These are phyloP conservation scores for Scheffersomyces segobiensis DNA, from an alignment of 1,139 yeast species.

Conservation along the genomic window DNA sequence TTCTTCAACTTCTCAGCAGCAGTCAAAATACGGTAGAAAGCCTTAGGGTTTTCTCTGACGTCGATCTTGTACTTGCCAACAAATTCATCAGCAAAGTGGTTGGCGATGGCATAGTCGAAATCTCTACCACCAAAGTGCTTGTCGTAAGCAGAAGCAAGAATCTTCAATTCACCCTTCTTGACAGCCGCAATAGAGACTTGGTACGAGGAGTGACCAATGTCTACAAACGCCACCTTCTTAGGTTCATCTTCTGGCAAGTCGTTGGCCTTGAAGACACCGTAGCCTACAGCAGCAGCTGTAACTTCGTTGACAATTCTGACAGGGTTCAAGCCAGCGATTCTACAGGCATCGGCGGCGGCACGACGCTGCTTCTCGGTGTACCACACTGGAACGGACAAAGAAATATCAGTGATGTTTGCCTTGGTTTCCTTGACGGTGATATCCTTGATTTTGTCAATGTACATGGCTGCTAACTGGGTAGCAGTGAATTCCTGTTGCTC, in stretches of 20 bases:
- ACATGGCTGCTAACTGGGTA: slow-evolving; percentile 93
- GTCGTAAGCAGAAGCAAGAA: slow-evolving; percentile 89
- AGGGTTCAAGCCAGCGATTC: slow-evolving; percentile 95
- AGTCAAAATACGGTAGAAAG: slow-evolving; percentile 86
- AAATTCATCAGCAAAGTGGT: slow-evolving; percentile 93
- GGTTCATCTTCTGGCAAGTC: slow-evolving; percentile 92
- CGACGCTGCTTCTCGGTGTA: slow-evolving; percentile 96
- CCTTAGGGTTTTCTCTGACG: slow-evolving; percentile 87
- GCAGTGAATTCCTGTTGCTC: slow-evolving; percentile 79
- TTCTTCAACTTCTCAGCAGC: slow-evolving; percentile 95
- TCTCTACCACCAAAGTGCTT: slow-evolving; percentile 99
- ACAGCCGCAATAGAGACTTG: slow-evolving; percentile 89
- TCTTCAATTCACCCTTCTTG: slow-evolving; percentile 94
- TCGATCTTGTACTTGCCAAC: slow-evolving; percentile 90
- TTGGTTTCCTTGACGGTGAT: slow-evolving; percentile 82
- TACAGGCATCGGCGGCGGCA: slow-evolving; percentile 93
- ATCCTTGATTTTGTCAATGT: slow-evolving; percentile 83
- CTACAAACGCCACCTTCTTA: slow-evolving; percentile 88
- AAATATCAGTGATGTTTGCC: slow-evolving; percentile 79
- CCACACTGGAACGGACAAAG: slow-evolving; percentile 96
- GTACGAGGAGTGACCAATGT: slow-evolving; percentile 95
- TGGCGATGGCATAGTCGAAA: slow-evolving; percentile 89
- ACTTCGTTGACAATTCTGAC: slow-evolving; percentile 96
- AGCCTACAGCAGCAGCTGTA: slow-evolving; percentile 98
- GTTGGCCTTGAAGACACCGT: slow-evolving; percentile 96